Conservation (phyloP, 805 yeast genomes). For the Kodamaea lidongshanica region DNA sequence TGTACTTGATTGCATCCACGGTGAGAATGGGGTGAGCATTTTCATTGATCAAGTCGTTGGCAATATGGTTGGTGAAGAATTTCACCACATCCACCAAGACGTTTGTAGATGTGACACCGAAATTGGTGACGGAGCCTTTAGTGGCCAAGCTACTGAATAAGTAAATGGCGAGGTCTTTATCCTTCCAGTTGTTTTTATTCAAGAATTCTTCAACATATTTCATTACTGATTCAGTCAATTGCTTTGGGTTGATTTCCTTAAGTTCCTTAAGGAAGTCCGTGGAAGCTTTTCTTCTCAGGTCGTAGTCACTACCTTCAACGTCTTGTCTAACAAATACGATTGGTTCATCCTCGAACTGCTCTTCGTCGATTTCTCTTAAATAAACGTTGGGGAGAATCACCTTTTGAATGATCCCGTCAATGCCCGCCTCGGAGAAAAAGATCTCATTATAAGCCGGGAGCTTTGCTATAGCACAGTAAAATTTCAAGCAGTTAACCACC, state of each 20-base stretch:
- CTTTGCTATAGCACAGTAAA: conserved; percentile 75
- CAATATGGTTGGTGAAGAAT: conserved; percentile 76
- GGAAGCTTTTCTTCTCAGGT: conserved; percentile 87
- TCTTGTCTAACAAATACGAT: conserved; percentile 88
- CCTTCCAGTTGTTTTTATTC: conserved; percentile 60
- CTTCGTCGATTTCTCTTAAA: conserved; percentile 83
- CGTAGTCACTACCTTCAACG: conserved; percentile 90
- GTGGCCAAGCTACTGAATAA: conserved; percentile 86
- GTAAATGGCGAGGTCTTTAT: conserved; percentile 81
- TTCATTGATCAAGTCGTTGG: conserved; percentile 63
- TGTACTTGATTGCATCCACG: conserved; percentile 89
- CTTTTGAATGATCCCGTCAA: conserved; percentile 73
- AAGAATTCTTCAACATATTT: conserved; percentile 65
- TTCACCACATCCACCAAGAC: conserved; percentile 77
- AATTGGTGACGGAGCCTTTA: conserved; percentile 78
- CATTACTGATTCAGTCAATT: conserved; percentile 71
- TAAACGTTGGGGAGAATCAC: conserved; percentile 85
- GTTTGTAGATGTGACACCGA: conserved; percentile 86
- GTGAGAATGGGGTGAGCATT: conserved; percentile 69
- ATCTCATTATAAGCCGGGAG: conserved; percentile 57
- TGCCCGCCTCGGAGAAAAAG: conserved; percentile 39
- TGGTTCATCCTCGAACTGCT: conserved; percentile 94
- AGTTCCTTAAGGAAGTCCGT: conserved; percentile 86
- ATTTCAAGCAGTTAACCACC: conserved; percentile 73
- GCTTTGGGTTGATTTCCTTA: conserved; percentile 67